Evolutionary conservation across 345 rosid genomes (phyloP).

Genomic region (Salix koriyanagi): DNA sequence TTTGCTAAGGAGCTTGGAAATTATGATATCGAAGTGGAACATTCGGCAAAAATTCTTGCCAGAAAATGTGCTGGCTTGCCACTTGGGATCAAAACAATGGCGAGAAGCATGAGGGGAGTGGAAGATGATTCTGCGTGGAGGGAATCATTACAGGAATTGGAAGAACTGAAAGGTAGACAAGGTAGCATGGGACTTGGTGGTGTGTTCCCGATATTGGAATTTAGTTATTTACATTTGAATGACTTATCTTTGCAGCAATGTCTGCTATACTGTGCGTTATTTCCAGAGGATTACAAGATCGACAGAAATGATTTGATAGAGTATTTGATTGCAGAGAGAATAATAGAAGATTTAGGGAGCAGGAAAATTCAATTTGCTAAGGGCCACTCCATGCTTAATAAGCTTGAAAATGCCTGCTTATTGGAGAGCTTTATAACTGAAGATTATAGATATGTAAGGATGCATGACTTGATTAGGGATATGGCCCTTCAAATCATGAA

Average conservation of each 20-base stretch:
- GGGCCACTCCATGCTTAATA: conserved; percentile 14
- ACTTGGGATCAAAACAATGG: not conserved
- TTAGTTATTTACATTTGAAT: conserved; percentile 10
- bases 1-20: not conserved
- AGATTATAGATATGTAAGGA: not conserved
- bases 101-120: conserved; percentile 1
- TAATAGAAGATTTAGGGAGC: not conserved
- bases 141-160: conserved; percentile 4
- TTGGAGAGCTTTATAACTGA: not conserved
- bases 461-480: conserved; percentile 1
- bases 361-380: not conserved
- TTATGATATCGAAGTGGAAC: not conserved
- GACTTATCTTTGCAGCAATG: conserved; percentile 5
- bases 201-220: not conserved
- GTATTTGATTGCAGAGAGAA: conserved; percentile 18
- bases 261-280: conserved; percentile 22
- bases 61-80: not conserved
- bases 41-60: not conserved
- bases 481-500: not conserved
- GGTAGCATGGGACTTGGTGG: not conserved
- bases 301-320: conserved; percentile 3
- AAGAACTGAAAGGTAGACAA: not conserved
- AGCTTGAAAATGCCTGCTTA: conserved; percentile 3
- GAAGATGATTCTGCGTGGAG: conserved; percentile 11
- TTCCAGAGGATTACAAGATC: not conserved